Evolutionary conservation across 768 basidiomycete genomes (phyloP), one percentile per base, ranked within the genome.

Genomic region (Erythrobasidium yunnanense): DNA sequence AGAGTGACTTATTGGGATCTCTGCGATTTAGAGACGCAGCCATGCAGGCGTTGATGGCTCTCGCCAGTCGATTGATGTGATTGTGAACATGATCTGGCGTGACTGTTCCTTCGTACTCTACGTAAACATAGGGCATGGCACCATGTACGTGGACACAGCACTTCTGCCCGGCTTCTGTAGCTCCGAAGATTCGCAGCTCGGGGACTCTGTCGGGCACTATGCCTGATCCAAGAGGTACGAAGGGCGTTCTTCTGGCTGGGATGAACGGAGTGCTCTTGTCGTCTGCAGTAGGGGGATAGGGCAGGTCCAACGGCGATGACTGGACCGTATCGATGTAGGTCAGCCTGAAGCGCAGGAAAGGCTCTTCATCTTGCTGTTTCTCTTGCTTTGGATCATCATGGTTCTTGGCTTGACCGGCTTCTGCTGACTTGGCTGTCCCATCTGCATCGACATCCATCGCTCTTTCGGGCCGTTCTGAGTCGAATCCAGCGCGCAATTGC

Each of bases 91-190:
- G 75, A 27, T 78, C 80, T 0, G 84, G 83, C 49, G 81, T 81
- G 73, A 92, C 75, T 30, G 81, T 81, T 0, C 83, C 87, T 22
- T 75, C 71, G 77, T 93, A 99, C 70, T 90, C 86, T 50, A 93
- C 81, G 75, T 83, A 93, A 75, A 92, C 85, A 76, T 99, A 99
- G 0, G 93, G 92, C 77, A 87, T 93, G 30, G 87, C 87, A 78
- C 91, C 89, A 75, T 95, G 92, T 42, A 97, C 79, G 78, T 95
- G 86, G 15, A 92, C 81, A 73, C 90, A 92, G 20, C 89, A 82
- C 73, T 84, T 86, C 75, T 83, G 79, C 15, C 89, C 87, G 1
- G 77, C 74, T 3, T 88, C 87, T 1, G 90, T 88, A 13, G 84
- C 78, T 15, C 93, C 95, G 75, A 84, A 96, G 53, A 99, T 85